A percentile compares a stretch with the other conserved stretches of the same genome.
Conservation (phyloP, 306 rosid species). For the Prunus mira region DNA sequence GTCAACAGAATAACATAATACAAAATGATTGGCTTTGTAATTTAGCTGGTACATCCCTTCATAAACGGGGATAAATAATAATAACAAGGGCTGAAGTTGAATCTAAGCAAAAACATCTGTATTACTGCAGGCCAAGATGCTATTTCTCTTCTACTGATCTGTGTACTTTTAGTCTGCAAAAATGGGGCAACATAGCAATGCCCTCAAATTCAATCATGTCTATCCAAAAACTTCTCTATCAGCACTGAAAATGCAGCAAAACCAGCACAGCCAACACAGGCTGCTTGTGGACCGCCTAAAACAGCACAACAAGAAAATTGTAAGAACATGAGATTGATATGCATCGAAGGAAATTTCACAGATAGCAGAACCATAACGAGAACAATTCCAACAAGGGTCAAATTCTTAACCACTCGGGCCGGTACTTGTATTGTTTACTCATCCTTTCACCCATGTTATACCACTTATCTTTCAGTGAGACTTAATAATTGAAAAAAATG, state of each 20-base stretch:
- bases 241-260: constrained; percentile 86
- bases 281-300: constrained; percentile 91
- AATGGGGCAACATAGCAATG: constrained; percentile 9
- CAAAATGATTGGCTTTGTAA: background rate
- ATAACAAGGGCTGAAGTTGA: constrained; percentile 1
- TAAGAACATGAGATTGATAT: constrained; percentile 16
- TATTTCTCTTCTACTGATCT: constrained; percentile 11
- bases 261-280: constrained; percentile 90
- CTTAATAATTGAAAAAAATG: background rate
- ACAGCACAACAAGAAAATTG: constrained; percentile 13
- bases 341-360: background rate
- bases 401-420: too few species aligned
- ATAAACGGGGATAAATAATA: background rate
- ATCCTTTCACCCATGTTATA: background rate
- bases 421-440: background rate
- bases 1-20: background rate
- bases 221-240: constrained; percentile 82
- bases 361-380: background rate
- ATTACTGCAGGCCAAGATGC: constrained; percentile 1
- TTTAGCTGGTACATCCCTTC: background rate
- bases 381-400: background rate
- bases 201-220: constrained; percentile 49
- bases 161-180: constrained; percentile 18
- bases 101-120: background rate
- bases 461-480: background rate